phyloP scores from a whole-genome alignment of 768 basidiomycete species.

The Suillus brevipes region DNA sequence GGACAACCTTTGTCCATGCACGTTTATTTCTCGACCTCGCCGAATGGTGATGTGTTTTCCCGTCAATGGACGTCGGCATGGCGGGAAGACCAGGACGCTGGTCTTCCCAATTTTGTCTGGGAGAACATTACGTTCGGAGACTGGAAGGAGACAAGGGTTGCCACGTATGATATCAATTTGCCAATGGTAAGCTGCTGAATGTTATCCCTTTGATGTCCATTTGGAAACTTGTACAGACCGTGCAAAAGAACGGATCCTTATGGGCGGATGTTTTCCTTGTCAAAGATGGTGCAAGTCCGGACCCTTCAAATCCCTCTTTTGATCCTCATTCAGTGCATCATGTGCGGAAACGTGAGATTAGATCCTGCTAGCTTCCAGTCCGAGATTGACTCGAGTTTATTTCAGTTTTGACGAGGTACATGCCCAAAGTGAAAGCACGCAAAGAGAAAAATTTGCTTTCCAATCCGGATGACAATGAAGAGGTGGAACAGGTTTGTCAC shows the following conservation, averaged over 20 bases:
- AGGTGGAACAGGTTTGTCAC: conserved; percentile 52
- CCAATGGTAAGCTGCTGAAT: conserved; percentile 53
- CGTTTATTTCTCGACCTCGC: conserved; percentile 70
- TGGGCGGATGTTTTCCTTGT: conserved; percentile 84
- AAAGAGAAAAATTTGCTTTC: conserved; percentile 82
- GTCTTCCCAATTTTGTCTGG: conserved; percentile 73
- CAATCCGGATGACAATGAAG: conserved; percentile 38
- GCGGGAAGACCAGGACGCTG: conserved; percentile 47
- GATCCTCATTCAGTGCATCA: conserved; percentile 62
- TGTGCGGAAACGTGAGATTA: conserved; percentile 66
- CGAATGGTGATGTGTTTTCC: conserved; percentile 59
- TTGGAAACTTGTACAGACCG: conserved; percentile 46
- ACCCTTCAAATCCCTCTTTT: conserved; percentile 58
- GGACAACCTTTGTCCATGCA: conserved; percentile 67
- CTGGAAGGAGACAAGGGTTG: conserved; percentile 60
- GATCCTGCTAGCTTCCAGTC: conserved; percentile 2
- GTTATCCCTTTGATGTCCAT: background rate
- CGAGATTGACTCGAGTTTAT: conserved; percentile 29
- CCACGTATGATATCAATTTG: conserved; percentile 60
- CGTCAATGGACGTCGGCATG: conserved; percentile 51
- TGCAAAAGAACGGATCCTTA: conserved; percentile 74
- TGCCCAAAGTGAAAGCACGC: conserved; percentile 67
- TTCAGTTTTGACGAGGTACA: conserved; percentile 83
- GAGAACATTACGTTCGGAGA: conserved; percentile 76
- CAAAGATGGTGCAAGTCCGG: conserved; percentile 61